Base-by-base conservation (phyloP, 2,329 filamentous ascomycete species). In the Pseudopyricularia javanii region DNA sequence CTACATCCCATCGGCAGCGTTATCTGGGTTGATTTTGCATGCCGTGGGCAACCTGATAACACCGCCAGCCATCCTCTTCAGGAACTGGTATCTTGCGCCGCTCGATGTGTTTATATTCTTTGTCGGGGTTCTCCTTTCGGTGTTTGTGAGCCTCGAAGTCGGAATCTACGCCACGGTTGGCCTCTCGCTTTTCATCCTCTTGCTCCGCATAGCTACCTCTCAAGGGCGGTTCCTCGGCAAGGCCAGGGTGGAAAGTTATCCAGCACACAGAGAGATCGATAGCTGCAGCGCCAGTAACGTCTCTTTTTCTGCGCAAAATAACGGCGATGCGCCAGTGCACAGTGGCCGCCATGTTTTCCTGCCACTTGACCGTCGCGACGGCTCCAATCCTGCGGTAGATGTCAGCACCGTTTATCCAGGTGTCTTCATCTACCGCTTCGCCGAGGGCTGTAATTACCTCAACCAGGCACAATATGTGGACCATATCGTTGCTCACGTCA, bases 21-120 rank as follows among this genome's bases (percentile, higher is more conserved):
- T 97, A 1, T 77, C 91, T 1, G 93, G 83, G 24, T 88, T 97
- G 63, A 96, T 97, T 58, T 95, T 97, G 57, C 91, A 97, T 65
- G 91, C 93, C 3, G 91, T 97, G 2, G 86, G 88, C 55, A 91
- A 97, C 24, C 34, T 56, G 7, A 30, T 56, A 6, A 51, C 51
- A 14, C 43, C 48, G 14, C 55, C 55, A 5, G n/a, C 47, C 15
- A 40, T 32, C 1, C 24, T 56, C 22, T 37, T 51, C 24, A 53
- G 47, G 14, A 53, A 53, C 55, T 79, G 78, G 61, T 76, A 72
- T 51, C 72, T 73, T 66, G 81, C 79, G 33, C 75, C 61, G 7
- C 4, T 60, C 53, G 33, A 60, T 53, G 26, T 62, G 56, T 8
- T 55, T 6, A 3, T 59, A 57, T 26, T 56, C 45, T 24, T 57